Percentiles rank a stretch among this genome's conserved stretches.
phyloP scores from a whole-genome alignment of 129 eudicot species.

The Lactuca saligna region DNA sequence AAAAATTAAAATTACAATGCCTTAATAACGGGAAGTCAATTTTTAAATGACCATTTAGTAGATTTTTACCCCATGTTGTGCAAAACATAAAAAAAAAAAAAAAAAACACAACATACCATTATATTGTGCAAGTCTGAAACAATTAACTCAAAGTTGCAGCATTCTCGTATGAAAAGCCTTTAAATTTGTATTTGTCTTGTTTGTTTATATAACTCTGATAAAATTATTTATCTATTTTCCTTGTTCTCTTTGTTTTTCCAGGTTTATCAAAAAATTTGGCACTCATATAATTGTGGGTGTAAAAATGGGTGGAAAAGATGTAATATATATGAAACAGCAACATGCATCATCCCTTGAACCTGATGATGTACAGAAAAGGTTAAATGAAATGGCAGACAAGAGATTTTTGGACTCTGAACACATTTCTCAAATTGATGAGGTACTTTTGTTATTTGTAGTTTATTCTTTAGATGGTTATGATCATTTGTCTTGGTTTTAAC shows the following conservation, averaged over 20 bases:
- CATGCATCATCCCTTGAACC: slow-evolving; percentile 90
- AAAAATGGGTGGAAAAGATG: slow-evolving; percentile 14
- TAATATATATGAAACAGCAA: slow-evolving; percentile 81
- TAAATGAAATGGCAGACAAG: slow-evolving; percentile 84
- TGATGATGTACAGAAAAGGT: slow-evolving; percentile 78
- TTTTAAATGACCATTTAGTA: too few relatives aligned
- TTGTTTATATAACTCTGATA: not conserved
- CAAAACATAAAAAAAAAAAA: too few relatives aligned
- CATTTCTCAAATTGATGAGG: slow-evolving; percentile 61
- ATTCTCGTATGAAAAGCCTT: too few relatives aligned
- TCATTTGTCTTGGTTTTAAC: not conserved
- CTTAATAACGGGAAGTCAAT: too few relatives aligned
- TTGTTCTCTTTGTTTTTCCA: slow-evolving; percentile 25
- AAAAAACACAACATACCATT: too few relatives aligned
- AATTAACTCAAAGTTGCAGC: too few relatives aligned
- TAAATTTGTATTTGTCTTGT: too few relatives aligned
- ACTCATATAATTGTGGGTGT: slow-evolving; percentile 41
- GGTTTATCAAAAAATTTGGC: slow-evolving; percentile 91
- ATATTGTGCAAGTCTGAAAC: too few relatives aligned
- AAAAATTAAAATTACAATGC: too few relatives aligned
- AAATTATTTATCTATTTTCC: not conserved
- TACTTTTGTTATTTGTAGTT: slow-evolving; percentile 4
- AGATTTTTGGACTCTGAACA: slow-evolving; percentile 65
- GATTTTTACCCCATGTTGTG: too few relatives aligned
- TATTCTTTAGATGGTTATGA: too few relatives aligned